A percentile compares a stretch with the other conserved stretches of the same genome.
Conservation (phyloP, 805 yeast genomes). For the Lachancea sp. region DNA sequence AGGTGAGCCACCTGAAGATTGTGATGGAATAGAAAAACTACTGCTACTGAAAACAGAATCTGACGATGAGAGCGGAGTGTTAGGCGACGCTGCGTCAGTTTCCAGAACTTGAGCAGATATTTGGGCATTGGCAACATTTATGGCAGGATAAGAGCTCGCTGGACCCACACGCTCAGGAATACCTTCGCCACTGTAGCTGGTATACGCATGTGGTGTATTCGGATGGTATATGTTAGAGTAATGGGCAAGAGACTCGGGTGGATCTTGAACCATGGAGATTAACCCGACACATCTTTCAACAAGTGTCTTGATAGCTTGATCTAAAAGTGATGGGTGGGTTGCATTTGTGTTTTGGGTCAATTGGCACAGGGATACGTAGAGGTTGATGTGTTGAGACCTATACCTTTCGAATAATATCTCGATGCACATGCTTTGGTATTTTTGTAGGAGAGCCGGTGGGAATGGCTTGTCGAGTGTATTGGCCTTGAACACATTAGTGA, state of each 20-base stretch:
- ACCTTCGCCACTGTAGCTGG: too few species aligned
- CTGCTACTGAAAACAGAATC: slow-evolving; percentile 6
- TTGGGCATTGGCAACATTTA: background rate
- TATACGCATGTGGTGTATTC: too few species aligned
- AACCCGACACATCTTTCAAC: slow-evolving; percentile 2
- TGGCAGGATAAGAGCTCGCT: too few species aligned
- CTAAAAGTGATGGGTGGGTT: background rate
- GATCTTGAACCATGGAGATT: background rate
- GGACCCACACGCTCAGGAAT: too few species aligned
- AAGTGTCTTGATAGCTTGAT: background rate
- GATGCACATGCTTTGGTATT: slow-evolving; percentile 18
- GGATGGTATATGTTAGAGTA: too few species aligned
- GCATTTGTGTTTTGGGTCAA: slow-evolving; percentile 9
- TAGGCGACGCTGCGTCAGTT: background rate
- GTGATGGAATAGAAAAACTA: slow-evolving; percentile 1
- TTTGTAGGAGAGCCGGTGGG: slow-evolving; percentile 19
- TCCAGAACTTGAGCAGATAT: background rate
- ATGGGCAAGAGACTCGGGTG: background rate
- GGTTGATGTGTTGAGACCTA: slow-evolving; percentile 14
- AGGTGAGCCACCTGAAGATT: slow-evolving; percentile 4
- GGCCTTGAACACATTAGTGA: slow-evolving; percentile 18
- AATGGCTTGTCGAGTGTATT: slow-evolving; percentile 8
- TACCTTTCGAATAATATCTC: slow-evolving; percentile 12
- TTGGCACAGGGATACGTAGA: slow-evolving; percentile 18
- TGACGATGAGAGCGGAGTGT: slow-evolving; percentile 1